Percentiles rank a stretch among this genome's conserved stretches.
Evolutionary conservation across 306 rosid species (phyloP).

Genomic region (Aeschynomene evenia): DNA sequence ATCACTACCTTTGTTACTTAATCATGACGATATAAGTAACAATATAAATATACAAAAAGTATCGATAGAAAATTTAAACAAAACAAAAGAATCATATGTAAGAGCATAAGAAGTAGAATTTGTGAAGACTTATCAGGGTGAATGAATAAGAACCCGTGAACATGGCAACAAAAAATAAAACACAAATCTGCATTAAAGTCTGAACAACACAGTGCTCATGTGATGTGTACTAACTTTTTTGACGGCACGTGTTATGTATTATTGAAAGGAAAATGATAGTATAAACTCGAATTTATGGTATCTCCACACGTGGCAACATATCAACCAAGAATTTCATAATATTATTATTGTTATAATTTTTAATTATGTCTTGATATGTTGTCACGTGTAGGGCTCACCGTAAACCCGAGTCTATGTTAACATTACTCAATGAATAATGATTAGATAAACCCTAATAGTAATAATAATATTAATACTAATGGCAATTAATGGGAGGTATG

Average conservation of each 20-base stretch:
- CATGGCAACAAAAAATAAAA: not conserved
- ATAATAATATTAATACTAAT: too few species aligned
- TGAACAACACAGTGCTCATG: not conserved
- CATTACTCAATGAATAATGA: too few species aligned
- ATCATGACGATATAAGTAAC: not conserved
- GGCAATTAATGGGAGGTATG: not conserved
- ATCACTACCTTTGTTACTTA: not conserved
- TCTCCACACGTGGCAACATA: too few species aligned
- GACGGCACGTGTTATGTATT: not conserved
- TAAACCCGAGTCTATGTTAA: too few species aligned
- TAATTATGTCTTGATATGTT: too few species aligned
- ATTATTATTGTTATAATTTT: too few species aligned
- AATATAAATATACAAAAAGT: conserved; percentile 9
- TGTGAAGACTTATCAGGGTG: not conserved
- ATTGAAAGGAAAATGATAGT: too few species aligned
- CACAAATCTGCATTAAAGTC: conserved; percentile 20
- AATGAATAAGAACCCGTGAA: conserved; percentile 12
- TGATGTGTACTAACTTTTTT: not conserved
- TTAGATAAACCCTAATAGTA: too few species aligned
- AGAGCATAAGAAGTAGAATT: not conserved
- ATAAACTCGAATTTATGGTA: too few species aligned
- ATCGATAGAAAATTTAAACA: not conserved
- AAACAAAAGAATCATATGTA: not conserved
- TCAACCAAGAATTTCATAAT: too few species aligned
- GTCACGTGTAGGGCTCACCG: too few species aligned